Evolutionary conservation across 371 early-diverging fungal species (phyloP).

Genomic region (Mucor piriformis): DNA sequence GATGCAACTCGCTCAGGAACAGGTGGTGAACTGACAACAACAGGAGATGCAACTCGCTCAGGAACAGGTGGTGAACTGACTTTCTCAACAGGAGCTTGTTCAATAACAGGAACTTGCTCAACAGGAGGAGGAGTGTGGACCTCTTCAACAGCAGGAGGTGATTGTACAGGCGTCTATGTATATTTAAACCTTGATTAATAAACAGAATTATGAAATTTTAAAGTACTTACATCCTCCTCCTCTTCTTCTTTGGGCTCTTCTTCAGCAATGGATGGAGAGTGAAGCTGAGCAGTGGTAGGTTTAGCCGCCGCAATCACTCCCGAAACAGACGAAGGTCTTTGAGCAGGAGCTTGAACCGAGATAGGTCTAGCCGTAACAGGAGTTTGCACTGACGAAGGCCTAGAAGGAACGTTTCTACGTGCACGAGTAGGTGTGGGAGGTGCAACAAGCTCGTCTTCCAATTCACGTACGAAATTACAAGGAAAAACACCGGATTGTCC

Average conservation of each 20-base stretch:
- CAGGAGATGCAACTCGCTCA: background rate
- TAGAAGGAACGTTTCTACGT: constrained; percentile 25
- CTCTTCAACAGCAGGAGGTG: background rate
- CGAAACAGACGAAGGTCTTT: constrained; percentile 24
- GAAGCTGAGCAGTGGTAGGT: background rate
- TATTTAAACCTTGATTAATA: too few relatives aligned
- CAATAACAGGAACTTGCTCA: background rate
- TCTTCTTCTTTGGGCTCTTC: constrained; percentile 15
- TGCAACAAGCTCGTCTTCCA: constrained; percentile 42
- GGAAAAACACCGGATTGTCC: constrained; percentile 64
- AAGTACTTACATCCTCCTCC: background rate
- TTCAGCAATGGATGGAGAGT: constrained; percentile 3
- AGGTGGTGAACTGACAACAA: background rate
- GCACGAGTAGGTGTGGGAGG: constrained; percentile 46
- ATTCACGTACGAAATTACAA: constrained; percentile 60
- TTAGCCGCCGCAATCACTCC: too few relatives aligned
- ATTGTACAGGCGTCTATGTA: background rate
- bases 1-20: background rate
- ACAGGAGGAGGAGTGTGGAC: background rate
- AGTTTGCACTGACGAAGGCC: constrained; percentile 24
- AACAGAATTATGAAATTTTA: too few relatives aligned
- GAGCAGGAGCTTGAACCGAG: constrained; percentile 3
- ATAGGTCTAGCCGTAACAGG: constrained; percentile 10
- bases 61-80: background rate
- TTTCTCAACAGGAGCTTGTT: background rate